Evolutionary conservation across 768 basidiomycete genomes (phyloP), one percentile per base, ranked within the genome.

Genomic region (Leccinum longicurvipes): DNA sequence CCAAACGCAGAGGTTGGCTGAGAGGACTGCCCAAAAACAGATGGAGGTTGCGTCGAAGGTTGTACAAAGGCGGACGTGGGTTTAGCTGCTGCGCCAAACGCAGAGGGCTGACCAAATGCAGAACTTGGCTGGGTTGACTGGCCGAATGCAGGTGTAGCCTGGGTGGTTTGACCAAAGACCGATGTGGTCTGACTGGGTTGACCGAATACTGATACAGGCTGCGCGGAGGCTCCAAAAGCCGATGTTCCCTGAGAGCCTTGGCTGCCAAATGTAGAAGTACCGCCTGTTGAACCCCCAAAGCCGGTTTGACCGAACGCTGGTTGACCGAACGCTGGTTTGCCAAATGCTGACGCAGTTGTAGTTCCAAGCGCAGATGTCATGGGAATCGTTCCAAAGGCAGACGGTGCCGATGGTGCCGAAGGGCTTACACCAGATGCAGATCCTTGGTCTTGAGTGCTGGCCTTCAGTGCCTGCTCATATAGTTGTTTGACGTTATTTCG

Each of bases 401-500:
- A 73, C 12, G 67, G 53, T 25, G 72, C 61, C 47, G 72, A 58
- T 29, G 70, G 51, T 23, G 69, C 53, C 46, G 69, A 47, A 14
- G 57, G 24, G 10, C 47, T 61, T 15, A 59, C 63, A 5, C 57
- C 24, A 28, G 60, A 31, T 11, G 51, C 28, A 34, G 53, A 19
- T 14, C 19, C 56, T 15, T 69, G 52, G 15, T 59, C 39, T 25
- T 69, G 61, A 39, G 55, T 55, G 54, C 77, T 80, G 55, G 77
- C 73, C 58, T 77, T 78, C 10, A 70, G 53, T 1, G 86, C 84
- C 61, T 81, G 78, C 14, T 84, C 77, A 53, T 77, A 82, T 0
- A 79, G 73, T 60, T 82, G 77, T 50, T 66, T 63, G 14, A 79
- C 51, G 58, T 87, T 86, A 34, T 65, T 65, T 14, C 77, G 74